Evolutionary conservation across 2,329 filamentous ascomycete genomes (phyloP), one percentile per base, ranked within the genome.

Genomic region (Ampelomyces quisqualis): DNA sequence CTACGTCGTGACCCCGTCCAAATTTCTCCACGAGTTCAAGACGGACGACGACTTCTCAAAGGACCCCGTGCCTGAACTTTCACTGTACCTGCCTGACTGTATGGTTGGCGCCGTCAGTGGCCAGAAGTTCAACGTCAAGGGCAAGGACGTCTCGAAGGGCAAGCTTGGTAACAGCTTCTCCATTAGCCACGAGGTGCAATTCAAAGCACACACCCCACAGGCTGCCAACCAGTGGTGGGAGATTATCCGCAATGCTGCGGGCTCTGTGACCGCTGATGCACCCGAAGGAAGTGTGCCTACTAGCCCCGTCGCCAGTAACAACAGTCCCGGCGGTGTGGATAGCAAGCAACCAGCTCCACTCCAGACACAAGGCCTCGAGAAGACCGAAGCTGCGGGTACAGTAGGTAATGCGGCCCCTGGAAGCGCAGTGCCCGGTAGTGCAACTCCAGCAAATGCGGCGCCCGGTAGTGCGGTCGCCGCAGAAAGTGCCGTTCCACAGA

Each of bases 1-100:
- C 76, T 98, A 95, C 64, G 91, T 93, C 41, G 82, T 97, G 33
- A 95, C 90, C 0, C 86, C 89, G 0, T 80, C 87, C 42, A 89
- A 88, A 61, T 98, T 85, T 72, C 73, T 98, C 43, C 93, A 98
- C 73, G 90, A 96, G 70, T 98, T 95, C 77, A 95, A 95, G 72
- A 90, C 94, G 61, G 86, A 88, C 64, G 91, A 97, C 60, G 78
- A 84, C 58, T 77, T 81, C 61, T 73, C 72, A 42, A 76, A 81
- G 58, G 88, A 95, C 47, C 88, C 89, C 7, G 77, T 79, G 41
- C 91, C 93, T 0, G 91, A 98, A 66, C 75, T 93, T 27, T 93
- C 87, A 10, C 81, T 98, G 53, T 97, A 91, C 69, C 82, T 98
- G 1, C 90, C 93, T 8, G 93, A 98, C 57, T 94, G 91, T 57